Percentiles rank a stretch among this genome's conserved stretches.
Evolutionary conservation across 1,284 basidiomycete species (phyloP).

Genomic region (Naganishia sp.): DNA sequence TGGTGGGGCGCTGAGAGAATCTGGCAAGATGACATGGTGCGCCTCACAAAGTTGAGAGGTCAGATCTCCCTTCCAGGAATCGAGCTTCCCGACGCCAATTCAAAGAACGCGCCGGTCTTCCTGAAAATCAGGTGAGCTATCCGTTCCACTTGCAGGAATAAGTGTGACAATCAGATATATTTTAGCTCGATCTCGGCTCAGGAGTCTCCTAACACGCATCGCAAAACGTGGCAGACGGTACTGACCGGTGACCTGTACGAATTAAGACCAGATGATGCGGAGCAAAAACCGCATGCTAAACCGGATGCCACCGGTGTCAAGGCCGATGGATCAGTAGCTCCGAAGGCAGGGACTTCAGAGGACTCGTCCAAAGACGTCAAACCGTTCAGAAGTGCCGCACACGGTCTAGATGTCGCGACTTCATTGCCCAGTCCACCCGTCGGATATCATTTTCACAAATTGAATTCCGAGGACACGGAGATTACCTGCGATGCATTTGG

Average conservation of each 20-base stretch:
- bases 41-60: constrained; percentile 3
- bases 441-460: constrained; percentile 21
- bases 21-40: constrained; percentile 24
- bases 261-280: constrained; percentile 1
- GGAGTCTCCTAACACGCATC: not conserved
- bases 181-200: not conserved
- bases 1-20: constrained; percentile 26
- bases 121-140: constrained; percentile 16
- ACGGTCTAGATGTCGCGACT: constrained; percentile 1
- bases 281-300: constrained; percentile 1
- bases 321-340: no score
- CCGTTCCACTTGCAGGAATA: not conserved
- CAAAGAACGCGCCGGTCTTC: constrained; percentile 15
- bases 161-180: not conserved
- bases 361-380: not conserved
- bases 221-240: constrained; percentile 19
- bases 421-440: constrained; percentile 5
- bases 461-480: constrained; percentile 21
- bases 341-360: not conserved
- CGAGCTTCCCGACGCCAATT: not conserved
- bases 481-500: constrained; percentile 20
- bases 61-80: constrained; percentile 5
- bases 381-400: not conserved
- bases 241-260: constrained; percentile 18
- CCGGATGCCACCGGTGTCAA: no score